Base-by-base conservation (phyloP, 352 stramenopile species). In the Globisporangium solare region DNA sequence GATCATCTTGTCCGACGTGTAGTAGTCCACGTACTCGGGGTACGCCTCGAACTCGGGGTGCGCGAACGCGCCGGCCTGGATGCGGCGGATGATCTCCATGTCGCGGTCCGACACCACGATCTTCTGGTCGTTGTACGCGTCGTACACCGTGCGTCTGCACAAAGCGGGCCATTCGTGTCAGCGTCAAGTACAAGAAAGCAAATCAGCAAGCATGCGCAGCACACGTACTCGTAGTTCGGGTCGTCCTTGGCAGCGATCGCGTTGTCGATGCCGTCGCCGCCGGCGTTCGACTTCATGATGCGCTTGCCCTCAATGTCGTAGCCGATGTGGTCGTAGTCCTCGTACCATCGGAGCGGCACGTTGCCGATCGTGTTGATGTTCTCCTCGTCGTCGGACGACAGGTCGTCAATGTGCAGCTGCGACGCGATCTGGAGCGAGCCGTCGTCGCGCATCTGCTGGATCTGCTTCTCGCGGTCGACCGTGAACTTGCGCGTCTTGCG, bases 311-410 rank as follows among this genome's bases (percentile, higher is more conserved):
- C 92, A 15, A 96, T 74, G 75, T 99, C 92, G 81, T 99, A 99
- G 53, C 98, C 98, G 70, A 99, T 98, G 79, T 99, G 97, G 71
- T 99, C 96, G 69, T 98, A 99, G 54, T 99, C 97, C 58, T 99
- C 97, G 65, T 99, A 99, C 98, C 97, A 99, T 54, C 99, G 97
- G 10, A 99, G 77, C 20, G 98, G 97, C 39, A 99, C 96, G 64
- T 98, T 97, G 50, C 97, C 97, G 60, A 99, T 99, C 22, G 96
- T 98, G 79, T 99, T 99, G 47, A 83, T 64, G 54, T 78, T 90
- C 63, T 98, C 95, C 63, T 94, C 97, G 71, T 99, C 98, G 72
- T 99, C 97, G 2, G 95, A 99, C 31, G 95, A 99, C 64, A 99
- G 70, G 63, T 99, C 96, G 66, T 99, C 97, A 11, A 98, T 92